A percentile compares a stretch with the other conserved stretches of the same genome.
phyloP scores from a whole-genome alignment of 495 filamentous ascomycete genomes.

The Cercophora samala region DNA sequence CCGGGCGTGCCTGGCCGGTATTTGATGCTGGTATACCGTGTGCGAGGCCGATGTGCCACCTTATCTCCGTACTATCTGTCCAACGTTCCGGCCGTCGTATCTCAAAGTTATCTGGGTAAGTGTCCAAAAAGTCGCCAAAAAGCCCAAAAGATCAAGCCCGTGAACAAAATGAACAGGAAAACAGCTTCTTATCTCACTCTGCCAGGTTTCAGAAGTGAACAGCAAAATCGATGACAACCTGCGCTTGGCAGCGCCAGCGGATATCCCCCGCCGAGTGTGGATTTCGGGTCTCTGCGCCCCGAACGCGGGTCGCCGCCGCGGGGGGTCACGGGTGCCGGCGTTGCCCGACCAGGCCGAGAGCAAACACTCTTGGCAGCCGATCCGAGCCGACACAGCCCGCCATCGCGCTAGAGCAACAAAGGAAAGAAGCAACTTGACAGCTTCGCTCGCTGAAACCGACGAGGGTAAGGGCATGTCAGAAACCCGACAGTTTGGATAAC shows the following conservation, averaged over 20 bases:
- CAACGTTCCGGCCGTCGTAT: neutral
- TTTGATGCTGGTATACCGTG: neutral
- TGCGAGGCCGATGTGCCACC: no score
- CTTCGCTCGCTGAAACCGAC: neutral
- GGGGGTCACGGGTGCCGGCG: slow-evolving; percentile 1
- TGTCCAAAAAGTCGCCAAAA: neutral
- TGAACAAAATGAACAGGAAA: neutral
- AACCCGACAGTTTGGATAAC: neutral
- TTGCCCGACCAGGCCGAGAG: neutral
- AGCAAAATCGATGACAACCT: neutral
- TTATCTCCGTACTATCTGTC: no score
- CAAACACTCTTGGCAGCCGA: slow-evolving; percentile 2
- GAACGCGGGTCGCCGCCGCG: neutral
- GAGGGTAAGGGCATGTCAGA: neutral
- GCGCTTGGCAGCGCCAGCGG: slow-evolving; percentile 1
- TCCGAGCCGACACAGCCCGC: neutral
- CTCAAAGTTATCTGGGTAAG: neutral
- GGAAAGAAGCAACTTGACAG: neutral
- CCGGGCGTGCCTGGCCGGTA: neutral
- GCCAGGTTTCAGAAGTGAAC: neutral
- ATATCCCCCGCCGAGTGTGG: neutral
- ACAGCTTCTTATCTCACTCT: neutral
- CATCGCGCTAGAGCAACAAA: neutral
- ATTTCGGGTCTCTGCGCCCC: neutral
- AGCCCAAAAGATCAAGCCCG: neutral